Evolutionary conservation across 1,284 basidiomycete genomes (phyloP).

Genomic region (Xerocomus nothofagi): DNA sequence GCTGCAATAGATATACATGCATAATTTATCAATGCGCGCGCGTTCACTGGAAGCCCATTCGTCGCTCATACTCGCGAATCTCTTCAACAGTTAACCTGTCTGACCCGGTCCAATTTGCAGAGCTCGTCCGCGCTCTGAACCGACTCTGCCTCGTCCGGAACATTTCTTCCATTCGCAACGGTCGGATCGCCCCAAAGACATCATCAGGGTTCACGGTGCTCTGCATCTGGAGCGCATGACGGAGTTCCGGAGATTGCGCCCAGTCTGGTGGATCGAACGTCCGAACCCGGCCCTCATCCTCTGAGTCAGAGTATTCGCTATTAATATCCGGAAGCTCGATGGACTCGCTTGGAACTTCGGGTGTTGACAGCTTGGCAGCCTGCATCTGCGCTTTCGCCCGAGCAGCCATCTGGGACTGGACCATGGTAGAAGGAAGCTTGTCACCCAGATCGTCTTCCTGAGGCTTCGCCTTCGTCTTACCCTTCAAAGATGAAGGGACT

Average conservation of each 20-base stretch:
- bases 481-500: slow-evolving; percentile 39
- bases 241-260: slow-evolving; percentile 88
- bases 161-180: slow-evolving; percentile 84
- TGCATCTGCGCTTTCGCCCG: slow-evolving; percentile 65
- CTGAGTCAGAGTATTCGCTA: slow-evolving; percentile 94
- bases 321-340: slow-evolving; percentile 93
- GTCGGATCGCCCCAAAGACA: slow-evolving; percentile 84
- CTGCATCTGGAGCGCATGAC: slow-evolving; percentile 75
- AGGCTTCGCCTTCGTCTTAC: slow-evolving; percentile 47
- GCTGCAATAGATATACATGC: slow-evolving; percentile 4
- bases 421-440: slow-evolving; percentile 54
- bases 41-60: slow-evolving; percentile 79
- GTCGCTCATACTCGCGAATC: slow-evolving; percentile 79
- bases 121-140: slow-evolving; percentile 87
- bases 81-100: slow-evolving; percentile 84
- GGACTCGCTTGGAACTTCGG: slow-evolving; percentile 68
- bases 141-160: slow-evolving; percentile 73
- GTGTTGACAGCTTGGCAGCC: slow-evolving; percentile 50
- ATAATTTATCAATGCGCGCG: slow-evolving; percentile 22
- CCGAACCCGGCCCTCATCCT: slow-evolving; percentile 76
- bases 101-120: slow-evolving; percentile 89
- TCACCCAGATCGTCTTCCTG: slow-evolving; percentile 49
- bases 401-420: slow-evolving; percentile 70
- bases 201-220: slow-evolving; percentile 88
- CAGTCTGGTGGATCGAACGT: slow-evolving; percentile 78